These are phyloP conservation scores for Rhizoclosmatium sp. DNA, from an alignment of 192 early-diverging fungal genomes.

Conservation along the genomic window DNA sequence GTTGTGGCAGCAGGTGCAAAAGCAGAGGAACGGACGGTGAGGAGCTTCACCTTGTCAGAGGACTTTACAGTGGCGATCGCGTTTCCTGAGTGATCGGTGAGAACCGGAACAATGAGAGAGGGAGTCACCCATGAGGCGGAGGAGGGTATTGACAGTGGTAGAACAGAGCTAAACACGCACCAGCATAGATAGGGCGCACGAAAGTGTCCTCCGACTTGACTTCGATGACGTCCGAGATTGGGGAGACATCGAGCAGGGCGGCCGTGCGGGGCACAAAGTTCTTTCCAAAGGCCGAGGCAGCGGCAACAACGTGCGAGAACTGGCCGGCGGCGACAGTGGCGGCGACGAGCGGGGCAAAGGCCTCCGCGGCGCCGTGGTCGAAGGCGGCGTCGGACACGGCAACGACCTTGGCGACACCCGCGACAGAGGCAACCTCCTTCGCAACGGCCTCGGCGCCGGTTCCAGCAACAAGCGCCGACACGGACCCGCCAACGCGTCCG, in stretches of 20 bases:
- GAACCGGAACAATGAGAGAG: not conserved
- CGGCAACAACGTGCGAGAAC: slow-evolving; percentile 87
- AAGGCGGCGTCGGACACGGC: slow-evolving; percentile 77
- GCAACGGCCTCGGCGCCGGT: slow-evolving; percentile 54
- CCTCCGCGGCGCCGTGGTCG: slow-evolving; percentile 83
- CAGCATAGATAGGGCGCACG: slow-evolving; percentile 96
- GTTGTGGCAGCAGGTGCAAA: slow-evolving; percentile 77
- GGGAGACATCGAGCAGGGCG: slow-evolving; percentile 89
- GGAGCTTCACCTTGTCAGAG: slow-evolving; percentile 82
- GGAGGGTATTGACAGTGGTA: no score
- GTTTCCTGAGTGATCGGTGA: slow-evolving; percentile 68
- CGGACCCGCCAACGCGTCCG: slow-evolving; percentile 74
- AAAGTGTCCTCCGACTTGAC: slow-evolving; percentile 87
- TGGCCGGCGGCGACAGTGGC: slow-evolving; percentile 70
- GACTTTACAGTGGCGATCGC: slow-evolving; percentile 96
- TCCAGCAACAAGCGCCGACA: slow-evolving; percentile 91
- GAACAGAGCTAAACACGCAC: slow-evolving; percentile 50
- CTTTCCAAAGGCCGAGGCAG: slow-evolving; percentile 91
- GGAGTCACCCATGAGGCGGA: not conserved
- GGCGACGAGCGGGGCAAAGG: slow-evolving; percentile 77
- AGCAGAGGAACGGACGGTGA: slow-evolving; percentile 90
- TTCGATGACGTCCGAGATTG: slow-evolving; percentile 87
- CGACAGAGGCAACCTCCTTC: slow-evolving; percentile 59
- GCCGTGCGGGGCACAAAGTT: slow-evolving; percentile 94
- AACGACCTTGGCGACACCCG: slow-evolving; percentile 23